Base-by-base conservation (phyloP, 129 eudicot genomes). In the Flaveria sonorensis region DNA sequence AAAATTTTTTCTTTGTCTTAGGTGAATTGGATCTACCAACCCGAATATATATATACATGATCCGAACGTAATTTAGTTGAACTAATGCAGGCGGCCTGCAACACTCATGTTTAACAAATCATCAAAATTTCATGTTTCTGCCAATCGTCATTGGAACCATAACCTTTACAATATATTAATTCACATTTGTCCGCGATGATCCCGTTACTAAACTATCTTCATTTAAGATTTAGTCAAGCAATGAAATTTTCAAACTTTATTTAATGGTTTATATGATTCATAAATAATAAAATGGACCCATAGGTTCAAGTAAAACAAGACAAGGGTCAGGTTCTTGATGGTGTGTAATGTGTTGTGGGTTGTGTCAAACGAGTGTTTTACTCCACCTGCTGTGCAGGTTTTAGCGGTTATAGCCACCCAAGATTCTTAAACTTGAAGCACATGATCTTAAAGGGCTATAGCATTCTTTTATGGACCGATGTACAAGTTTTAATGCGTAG, bases 391-490 rank as follows among this genome's bases (percentile, higher is more conserved):
- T 73, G 63, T 73, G 79, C 50, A 72, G 78, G 67, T 23, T 79
- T 71, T 32, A 79, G 72, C 62, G 77, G 83, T 79, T 71, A 72
- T 71, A 79, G 19, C 57, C 69, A 72, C 51, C 74, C 80, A 81
- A 67, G 75, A 81, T 81, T 81, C 70, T 74, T 74, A 81, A 81
- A 81, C 36, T 69, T 57, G 65, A 67, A 42, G 70, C 83, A 80
- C 83, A 73, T 73, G 79, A 80, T 52, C 78, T 53, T 39, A 51
- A 72, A 46, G 51, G 36, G 36, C 36, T 30, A 30, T 30, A 30
- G 36, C 36, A 4, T 30, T 30, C 63, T 80, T 74, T 74, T 59
- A 1, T 74, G 76, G 71, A 74, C 75, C 84, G 56, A 19, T 46
- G 40, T 42, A 45, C 71, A 81, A 42, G 43, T 67, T 23, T 53